Conservation (phyloP, 495 filamentous ascomycete genomes). For the Tuber aestivum region DNA sequence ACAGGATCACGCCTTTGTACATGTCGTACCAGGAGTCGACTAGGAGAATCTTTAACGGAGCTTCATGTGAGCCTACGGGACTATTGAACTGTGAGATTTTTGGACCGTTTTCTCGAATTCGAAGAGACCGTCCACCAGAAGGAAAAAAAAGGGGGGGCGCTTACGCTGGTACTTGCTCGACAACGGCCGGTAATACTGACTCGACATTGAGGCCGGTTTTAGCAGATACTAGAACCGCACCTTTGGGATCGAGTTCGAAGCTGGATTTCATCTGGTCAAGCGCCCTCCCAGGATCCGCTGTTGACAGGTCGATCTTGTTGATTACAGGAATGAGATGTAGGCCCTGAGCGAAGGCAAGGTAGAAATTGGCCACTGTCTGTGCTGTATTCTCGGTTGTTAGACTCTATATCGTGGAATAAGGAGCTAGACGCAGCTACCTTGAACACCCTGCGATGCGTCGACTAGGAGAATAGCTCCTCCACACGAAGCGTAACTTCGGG, state of each 20-base stretch:
- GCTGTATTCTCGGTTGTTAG: slow-evolving; percentile 23
- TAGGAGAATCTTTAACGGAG: slow-evolving; percentile 72
- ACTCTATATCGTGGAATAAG: not conserved
- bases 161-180: slow-evolving; percentile 72
- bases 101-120: not conserved
- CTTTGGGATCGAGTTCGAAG: slow-evolving; percentile 79
- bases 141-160: slow-evolving; percentile 24
- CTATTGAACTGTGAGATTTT: slow-evolving; percentile 39
- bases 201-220: slow-evolving; percentile 88
- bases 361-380: slow-evolving; percentile 81
- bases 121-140: not conserved
- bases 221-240: slow-evolving; percentile 80
- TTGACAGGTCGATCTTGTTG: slow-evolving; percentile 91
- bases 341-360: slow-evolving; percentile 87
- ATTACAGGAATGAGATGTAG: slow-evolving; percentile 81
- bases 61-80: slow-evolving; percentile 45
- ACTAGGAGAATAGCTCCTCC: slow-evolving; percentile 89
- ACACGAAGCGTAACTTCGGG: slow-evolving; percentile 87
- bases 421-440: slow-evolving; percentile 28
- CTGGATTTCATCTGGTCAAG: slow-evolving; percentile 76
- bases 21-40: slow-evolving; percentile 98
- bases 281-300: slow-evolving; percentile 75
- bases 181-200: slow-evolving; percentile 70
- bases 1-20: slow-evolving; percentile 86
- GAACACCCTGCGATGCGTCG: slow-evolving; percentile 54